Percentiles rank a stretch among this genome's conserved stretches.
Evolutionary conservation across 768 basidiomycete species (phyloP).

Genomic region (Vishniacozyma victoriae): DNA sequence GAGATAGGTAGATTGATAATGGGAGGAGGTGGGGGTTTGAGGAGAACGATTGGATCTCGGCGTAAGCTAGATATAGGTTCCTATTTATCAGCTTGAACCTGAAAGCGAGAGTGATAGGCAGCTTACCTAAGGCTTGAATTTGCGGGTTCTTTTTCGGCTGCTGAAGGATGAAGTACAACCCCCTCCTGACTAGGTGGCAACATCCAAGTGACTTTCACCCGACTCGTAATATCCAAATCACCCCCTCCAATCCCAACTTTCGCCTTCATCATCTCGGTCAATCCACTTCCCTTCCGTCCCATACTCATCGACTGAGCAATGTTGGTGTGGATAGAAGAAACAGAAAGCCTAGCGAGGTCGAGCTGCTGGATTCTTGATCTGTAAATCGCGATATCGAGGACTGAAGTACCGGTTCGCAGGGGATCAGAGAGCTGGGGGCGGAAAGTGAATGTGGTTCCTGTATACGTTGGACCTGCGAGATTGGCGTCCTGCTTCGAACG

Average conservation of each 20-base stretch:
- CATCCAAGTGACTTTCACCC: constrained; percentile 19
- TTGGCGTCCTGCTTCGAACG: background rate
- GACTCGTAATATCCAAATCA: constrained; percentile 8
- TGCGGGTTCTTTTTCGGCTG: too few species aligned
- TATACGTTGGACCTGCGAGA: background rate
- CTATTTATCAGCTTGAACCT: constrained; percentile 49
- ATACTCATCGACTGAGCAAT: background rate
- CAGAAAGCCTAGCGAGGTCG: constrained; percentile 16
- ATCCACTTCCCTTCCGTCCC: constrained; percentile 20
- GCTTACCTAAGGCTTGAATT: too few species aligned
- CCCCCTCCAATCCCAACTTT: constrained; percentile 1
- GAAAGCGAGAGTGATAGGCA: background rate
- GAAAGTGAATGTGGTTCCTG: background rate
- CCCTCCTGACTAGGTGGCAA: constrained; percentile 10
- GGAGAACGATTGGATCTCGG: constrained; percentile 70
- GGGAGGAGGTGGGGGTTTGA: constrained; percentile 61
- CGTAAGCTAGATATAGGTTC: constrained; percentile 60
- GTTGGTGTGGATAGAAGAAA: background rate
- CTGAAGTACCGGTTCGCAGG: constrained; percentile 1
- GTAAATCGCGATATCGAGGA: constrained; percentile 29
- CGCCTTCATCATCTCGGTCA: constrained; percentile 38
- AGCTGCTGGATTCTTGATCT: constrained; percentile 38
- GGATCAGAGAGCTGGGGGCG: constrained; percentile 30
- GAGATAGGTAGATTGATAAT: constrained; percentile 70
- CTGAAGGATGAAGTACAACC: background rate